Conservation (phyloP, 768 basidiomycete species). For the Amylocystis lapponica region DNA sequence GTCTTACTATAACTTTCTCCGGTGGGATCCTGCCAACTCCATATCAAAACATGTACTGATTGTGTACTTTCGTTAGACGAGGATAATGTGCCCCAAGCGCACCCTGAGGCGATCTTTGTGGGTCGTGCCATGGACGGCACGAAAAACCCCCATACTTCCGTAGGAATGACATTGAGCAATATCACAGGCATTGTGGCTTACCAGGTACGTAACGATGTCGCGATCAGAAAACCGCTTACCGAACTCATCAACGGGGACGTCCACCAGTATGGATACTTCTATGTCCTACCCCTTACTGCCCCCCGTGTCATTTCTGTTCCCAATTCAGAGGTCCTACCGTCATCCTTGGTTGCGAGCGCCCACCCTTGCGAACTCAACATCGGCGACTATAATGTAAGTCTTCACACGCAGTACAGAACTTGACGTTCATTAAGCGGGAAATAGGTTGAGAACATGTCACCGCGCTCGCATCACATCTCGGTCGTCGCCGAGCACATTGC, state of each 20-base stretch:
- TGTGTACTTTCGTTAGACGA: slow-evolving; percentile 8
- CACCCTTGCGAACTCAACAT: slow-evolving; percentile 44
- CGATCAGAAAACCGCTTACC: background rate
- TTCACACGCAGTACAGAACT: no score
- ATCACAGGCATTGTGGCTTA: slow-evolving; percentile 53
- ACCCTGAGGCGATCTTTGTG: slow-evolving; percentile 52
- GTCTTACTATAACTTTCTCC: slow-evolving; percentile 46
- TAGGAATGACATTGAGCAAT: slow-evolving; percentile 42
- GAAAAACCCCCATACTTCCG: slow-evolving; percentile 40
- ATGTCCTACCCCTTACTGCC: slow-evolving; percentile 51
- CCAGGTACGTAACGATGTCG: slow-evolving; percentile 35
- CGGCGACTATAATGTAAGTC: slow-evolving; percentile 54
- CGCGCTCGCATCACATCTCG: slow-evolving; percentile 41
- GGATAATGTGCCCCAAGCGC: slow-evolving; percentile 47
- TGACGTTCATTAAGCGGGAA: background rate
- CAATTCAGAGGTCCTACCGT: slow-evolving; percentile 28
- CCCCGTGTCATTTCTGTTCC: slow-evolving; percentile 40
- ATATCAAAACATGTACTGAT: slow-evolving; percentile 1
- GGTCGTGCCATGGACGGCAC: slow-evolving; percentile 50
- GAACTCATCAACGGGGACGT: background rate
- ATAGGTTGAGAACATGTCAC: slow-evolving; percentile 53
- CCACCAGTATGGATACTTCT: slow-evolving; percentile 41
- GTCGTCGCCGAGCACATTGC: slow-evolving; percentile 49
- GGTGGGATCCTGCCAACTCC: slow-evolving; percentile 6
- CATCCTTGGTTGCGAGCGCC: slow-evolving; percentile 29